A percentile compares a stretch with the other conserved stretches of the same genome.
phyloP scores from a whole-genome alignment of 2,329 filamentous ascomycete genomes.

The Fusarium cyanostomum region DNA sequence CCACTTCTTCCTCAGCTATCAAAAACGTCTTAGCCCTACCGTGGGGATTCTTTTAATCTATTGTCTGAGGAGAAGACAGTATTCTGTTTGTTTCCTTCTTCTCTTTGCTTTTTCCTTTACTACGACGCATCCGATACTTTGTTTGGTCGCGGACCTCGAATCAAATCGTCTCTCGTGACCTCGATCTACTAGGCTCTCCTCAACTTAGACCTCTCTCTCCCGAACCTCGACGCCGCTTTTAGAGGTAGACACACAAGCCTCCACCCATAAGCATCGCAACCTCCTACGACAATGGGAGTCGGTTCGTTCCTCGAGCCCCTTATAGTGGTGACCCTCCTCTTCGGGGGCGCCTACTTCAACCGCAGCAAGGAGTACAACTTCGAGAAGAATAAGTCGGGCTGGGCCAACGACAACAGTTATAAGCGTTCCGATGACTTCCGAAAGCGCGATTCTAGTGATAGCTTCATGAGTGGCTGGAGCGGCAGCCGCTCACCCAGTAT shows the following conservation, averaged over 20 bases:
- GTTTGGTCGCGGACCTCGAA: no score
- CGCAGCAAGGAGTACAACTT: constrained; percentile 52
- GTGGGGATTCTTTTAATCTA: background rate
- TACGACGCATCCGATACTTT: no score
- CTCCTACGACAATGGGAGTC: constrained; percentile 47
- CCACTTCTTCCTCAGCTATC: constrained; percentile 4
- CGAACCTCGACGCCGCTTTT: background rate
- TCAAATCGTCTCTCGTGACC: background rate
- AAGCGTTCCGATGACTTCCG: constrained; percentile 47
- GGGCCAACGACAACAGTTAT: constrained; percentile 29
- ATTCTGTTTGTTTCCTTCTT: background rate
- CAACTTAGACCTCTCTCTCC: background rate
- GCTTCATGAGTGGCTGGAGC: constrained; percentile 39
- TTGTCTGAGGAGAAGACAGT: background rate
- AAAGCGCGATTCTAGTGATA: constrained; percentile 41
- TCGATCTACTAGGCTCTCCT: background rate
- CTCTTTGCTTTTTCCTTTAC: background rate
- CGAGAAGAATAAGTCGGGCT: constrained; percentile 32
- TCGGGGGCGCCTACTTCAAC: constrained; percentile 57
- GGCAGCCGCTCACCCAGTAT: constrained; percentile 42
- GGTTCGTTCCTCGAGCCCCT: constrained; percentile 55
- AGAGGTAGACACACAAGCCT: background rate
- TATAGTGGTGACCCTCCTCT: constrained; percentile 54
- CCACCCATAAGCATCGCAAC: background rate
- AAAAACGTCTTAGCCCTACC: constrained; percentile 19